A percentile compares a stretch with the other conserved stretches of the same genome.
These are phyloP conservation scores for Rhynchospora pubera DNA, from an alignment of 176 grass and related monocot species.

Conservation along the genomic window DNA sequence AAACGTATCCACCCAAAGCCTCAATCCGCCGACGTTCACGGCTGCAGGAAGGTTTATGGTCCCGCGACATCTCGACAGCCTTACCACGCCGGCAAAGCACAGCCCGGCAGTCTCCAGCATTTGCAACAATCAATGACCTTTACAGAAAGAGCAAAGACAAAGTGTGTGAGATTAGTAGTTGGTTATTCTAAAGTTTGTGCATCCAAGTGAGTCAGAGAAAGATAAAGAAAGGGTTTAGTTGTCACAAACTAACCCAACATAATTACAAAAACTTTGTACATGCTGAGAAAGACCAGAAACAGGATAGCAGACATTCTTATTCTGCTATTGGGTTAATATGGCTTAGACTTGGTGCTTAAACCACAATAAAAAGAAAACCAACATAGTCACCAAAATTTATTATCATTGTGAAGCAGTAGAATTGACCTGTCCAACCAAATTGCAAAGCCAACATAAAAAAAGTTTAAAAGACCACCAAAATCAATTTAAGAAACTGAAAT, in stretches of 20 bases:
- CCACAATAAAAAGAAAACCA: neutral
- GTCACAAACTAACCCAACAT: neutral
- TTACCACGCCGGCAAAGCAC: constrained; percentile 79
- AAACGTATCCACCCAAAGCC: constrained; percentile 63
- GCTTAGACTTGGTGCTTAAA: neutral
- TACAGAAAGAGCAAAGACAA: neutral
- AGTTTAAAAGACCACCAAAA: too few species aligned
- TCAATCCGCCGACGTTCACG: constrained; percentile 65
- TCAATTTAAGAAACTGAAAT: neutral
- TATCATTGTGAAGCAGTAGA: neutral
- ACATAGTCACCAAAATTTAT: neutral
- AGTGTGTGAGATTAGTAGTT: neutral
- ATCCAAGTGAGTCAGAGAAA: neutral
- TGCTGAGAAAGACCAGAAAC: neutral
- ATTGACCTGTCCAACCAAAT: too few species aligned
- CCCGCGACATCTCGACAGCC: constrained; percentile 73
- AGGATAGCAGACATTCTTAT: neutral
- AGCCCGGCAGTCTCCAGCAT: constrained; percentile 90
- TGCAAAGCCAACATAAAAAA: too few species aligned
- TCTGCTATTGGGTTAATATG: neutral
- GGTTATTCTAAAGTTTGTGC: neutral
- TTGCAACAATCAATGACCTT: constrained; percentile 87
- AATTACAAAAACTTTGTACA: neutral
- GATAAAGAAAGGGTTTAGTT: neutral
- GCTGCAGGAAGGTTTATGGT: constrained; percentile 75